Evolutionary conservation across 805 yeast species (phyloP), one percentile per base, ranked within the genome.

Genomic region (Komagataella ulmi): DNA sequence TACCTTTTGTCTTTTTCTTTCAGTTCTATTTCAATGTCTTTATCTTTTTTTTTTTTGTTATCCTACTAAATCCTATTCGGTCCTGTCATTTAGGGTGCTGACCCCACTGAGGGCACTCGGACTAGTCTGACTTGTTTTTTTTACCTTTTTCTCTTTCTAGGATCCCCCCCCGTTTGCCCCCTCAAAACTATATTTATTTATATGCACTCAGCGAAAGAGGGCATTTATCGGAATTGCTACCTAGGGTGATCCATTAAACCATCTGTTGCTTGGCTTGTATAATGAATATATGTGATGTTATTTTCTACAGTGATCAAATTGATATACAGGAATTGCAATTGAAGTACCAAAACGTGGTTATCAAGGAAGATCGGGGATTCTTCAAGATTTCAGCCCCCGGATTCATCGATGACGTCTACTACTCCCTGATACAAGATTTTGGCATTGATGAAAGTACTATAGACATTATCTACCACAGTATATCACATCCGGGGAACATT

Each of bases 401-500:
- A 30, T 30, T 30, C n/a, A 10, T 30, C 7, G 40, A 30, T 30
- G 40, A 30, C 40, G 14, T 30, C 14, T 30, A 30, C 40, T 30
- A 30, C 40, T 30, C 40, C 40, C 8, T 30, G n/a, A 30, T 30
- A 30, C 40, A 30, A 14, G 4, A 30, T 30, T 30, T 30, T 30
- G 40, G 40, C 6, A 14, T 30, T 30, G 40, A 30, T 14, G 47
- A 49, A 18, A 47, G 24, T 40, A 23, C 49, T 7, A 48, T 58
- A 8, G 46, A 45, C 2, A 51, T 60, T 10, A 54, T 55, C 17
- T 55, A 65, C 50, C 65, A 66, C 47, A 52, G 65, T 1, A 57
- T 73, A 8, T 70, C 77, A 4, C 80, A 76, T 54, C 86, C 86
- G 1, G 85, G 85, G 1, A 74, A 75, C 55, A 57, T 81, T 14